Conservation (phyloP, 2,329 filamentous ascomycete genomes). For the Penicillium expansum region DNA sequence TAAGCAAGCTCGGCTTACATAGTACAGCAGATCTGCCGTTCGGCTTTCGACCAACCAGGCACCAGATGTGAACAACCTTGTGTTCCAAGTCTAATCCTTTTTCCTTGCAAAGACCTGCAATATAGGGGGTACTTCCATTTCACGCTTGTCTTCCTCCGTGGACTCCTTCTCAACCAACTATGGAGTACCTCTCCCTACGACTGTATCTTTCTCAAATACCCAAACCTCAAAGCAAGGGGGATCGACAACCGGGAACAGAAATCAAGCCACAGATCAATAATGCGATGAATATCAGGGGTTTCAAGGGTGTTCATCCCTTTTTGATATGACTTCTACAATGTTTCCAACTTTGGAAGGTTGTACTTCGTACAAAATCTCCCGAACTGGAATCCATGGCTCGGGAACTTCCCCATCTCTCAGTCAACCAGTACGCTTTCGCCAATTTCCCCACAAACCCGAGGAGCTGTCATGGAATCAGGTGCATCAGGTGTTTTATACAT, state of each 20-base stretch:
- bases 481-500: not conserved
- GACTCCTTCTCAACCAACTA: not conserved
- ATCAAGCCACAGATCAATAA: not conserved
- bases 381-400: not conserved
- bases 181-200: not conserved
- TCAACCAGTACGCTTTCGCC: not conserved
- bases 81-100: not conserved
- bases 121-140: not conserved
- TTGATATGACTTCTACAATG: too few relatives aligned
- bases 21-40: not conserved
- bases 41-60: not conserved
- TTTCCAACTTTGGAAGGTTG: too few relatives aligned
- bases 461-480: conserved; percentile 9
- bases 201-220: not conserved
- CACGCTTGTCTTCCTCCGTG: not conserved
- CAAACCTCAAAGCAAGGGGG: not conserved
- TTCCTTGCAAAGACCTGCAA: not conserved
- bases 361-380: too few relatives aligned
- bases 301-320: not conserved
- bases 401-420: not conserved
- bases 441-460: not conserved
- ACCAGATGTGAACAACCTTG: not conserved
- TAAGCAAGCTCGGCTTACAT: not conserved
- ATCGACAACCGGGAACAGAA: not conserved
- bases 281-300: not conserved